Base-by-base conservation (phyloP, 768 basidiomycete species). In the Harrya chromipes region DNA sequence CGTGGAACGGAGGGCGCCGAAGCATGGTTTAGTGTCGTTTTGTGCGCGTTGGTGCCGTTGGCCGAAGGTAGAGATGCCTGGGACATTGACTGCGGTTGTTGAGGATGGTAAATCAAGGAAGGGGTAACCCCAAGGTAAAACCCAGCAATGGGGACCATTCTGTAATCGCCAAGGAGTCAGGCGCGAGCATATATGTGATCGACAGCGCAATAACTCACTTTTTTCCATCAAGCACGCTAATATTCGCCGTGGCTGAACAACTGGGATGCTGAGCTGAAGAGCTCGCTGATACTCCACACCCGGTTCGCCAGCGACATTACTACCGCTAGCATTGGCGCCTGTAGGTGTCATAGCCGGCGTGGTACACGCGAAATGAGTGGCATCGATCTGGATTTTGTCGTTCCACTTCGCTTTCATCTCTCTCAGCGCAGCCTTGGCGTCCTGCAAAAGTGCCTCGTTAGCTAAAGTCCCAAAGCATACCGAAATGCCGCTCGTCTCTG, bases 281-380 rank as follows among this genome's bases (percentile, higher is more conserved):
- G 95, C 97, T n/a, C 93, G 82, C 63, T 97, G 93, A 65, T 97
- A 98, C 59, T 94, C 90, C 7, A 89, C 84, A 0, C 87, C 87
- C 0, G 92, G 88, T n/a, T 65, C 67, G 3, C 82, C 81, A 14
- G 76, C 71, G 11, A 73, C 70, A 1, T 73, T 64, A 47, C 74
- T 78, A 1, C 84, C 82, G 9, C 76, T 73, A 0, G 76, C 76
- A 49, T 73, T 76, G 10, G 82, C 82, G 27, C 81, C 85, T 10
- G 67, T 59, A 0, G 83, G 80, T 0, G 82, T 84, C 10, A 82
- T 78, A 1, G 84, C 86, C 3, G 94, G 92, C 0, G 89, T 92
- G 16, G 93, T 95, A 64, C 94, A 95, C 36, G 97, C 94, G 57
- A 97, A 99, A 68, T 99, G 95, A 0, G 94, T 97, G 10, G 95